phyloP scores from a whole-genome alignment of 1,139 yeast species.

The Saccharomyces hybrid region DNA sequence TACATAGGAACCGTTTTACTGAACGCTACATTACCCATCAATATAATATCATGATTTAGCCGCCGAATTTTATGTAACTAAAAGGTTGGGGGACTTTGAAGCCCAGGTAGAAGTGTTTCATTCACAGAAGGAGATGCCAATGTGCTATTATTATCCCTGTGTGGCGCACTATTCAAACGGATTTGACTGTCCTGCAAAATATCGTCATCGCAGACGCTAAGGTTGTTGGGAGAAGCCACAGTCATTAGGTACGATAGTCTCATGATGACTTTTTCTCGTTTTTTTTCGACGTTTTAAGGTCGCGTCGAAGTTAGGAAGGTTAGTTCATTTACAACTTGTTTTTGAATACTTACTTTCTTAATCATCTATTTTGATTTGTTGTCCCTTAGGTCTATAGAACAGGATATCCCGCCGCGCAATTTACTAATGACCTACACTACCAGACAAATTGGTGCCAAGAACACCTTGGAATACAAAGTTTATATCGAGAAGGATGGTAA shows the following conservation, averaged over 20 bases:
- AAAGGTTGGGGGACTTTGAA: background rate
- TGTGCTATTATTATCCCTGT: background rate
- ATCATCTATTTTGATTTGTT: background rate
- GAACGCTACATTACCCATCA: background rate
- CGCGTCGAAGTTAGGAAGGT: background rate
- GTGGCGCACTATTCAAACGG: background rate
- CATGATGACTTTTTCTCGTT: background rate
- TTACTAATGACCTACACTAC: conserved; percentile 57
- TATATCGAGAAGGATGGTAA: conserved; percentile 63
- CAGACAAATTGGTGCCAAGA: conserved; percentile 86
- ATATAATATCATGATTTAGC: background rate
- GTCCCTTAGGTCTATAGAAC: background rate
- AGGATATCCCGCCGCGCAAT: background rate
- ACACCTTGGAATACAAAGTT: conserved; percentile 86
- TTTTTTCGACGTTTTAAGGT: background rate
- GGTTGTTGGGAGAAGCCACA: background rate
- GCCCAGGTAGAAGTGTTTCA: background rate
- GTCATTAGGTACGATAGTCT: background rate
- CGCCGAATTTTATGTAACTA: background rate
- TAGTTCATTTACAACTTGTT: background rate
- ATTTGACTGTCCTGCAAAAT: background rate
- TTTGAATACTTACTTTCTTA: background rate
- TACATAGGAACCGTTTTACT: background rate
- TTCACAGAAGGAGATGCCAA: background rate
- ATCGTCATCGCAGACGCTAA: background rate